A percentile compares a stretch with the other conserved stretches of the same genome.
Evolutionary conservation across 305 asterid species (phyloP).

Genomic region (Fraxinus ornus): DNA sequence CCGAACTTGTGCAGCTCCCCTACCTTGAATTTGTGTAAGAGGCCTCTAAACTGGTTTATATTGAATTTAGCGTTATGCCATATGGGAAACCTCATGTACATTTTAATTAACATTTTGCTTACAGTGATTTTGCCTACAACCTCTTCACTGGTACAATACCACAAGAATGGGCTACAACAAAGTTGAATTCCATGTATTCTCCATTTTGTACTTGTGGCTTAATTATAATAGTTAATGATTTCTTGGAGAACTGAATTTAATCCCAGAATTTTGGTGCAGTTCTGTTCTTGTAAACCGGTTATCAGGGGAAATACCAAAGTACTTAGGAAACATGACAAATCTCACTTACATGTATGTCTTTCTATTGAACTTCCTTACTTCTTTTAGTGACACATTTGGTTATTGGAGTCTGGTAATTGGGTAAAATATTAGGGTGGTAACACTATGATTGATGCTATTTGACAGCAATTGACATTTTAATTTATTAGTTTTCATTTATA

Average conservation of each 20-base stretch:
- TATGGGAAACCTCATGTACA: slow-evolving; percentile 9
- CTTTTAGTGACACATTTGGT: slow-evolving; percentile 15
- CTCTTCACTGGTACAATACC: slow-evolving; percentile 84
- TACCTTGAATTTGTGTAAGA: slow-evolving; percentile 65
- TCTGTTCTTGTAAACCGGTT: slow-evolving; percentile 83
- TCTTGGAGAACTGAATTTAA: slow-evolving; percentile 16
- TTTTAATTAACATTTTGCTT: slow-evolving; percentile 8
- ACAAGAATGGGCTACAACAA: slow-evolving; percentile 65
- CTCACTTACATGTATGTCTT: slow-evolving; percentile 81
- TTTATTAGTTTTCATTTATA: background rate
- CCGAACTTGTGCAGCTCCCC: slow-evolving; percentile 54
- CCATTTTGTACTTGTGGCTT: slow-evolving; percentile 4
- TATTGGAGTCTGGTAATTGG: background rate
- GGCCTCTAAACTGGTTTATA: slow-evolving; percentile 13
- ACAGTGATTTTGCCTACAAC: slow-evolving; percentile 88
- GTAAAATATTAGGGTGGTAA: background rate
- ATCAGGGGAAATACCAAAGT: slow-evolving; percentile 80
- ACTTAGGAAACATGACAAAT: slow-evolving; percentile 65
- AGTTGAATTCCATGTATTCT: slow-evolving; percentile 61
- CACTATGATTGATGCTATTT: background rate
- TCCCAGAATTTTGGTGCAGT: slow-evolving; percentile 49
- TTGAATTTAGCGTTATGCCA: slow-evolving; percentile 9
- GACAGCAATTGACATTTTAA: background rate
- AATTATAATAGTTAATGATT: slow-evolving; percentile 8
- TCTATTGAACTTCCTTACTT: slow-evolving; percentile 18